Conservation (phyloP, 306 rosid genomes). For the Acacia acuminata region DNA sequence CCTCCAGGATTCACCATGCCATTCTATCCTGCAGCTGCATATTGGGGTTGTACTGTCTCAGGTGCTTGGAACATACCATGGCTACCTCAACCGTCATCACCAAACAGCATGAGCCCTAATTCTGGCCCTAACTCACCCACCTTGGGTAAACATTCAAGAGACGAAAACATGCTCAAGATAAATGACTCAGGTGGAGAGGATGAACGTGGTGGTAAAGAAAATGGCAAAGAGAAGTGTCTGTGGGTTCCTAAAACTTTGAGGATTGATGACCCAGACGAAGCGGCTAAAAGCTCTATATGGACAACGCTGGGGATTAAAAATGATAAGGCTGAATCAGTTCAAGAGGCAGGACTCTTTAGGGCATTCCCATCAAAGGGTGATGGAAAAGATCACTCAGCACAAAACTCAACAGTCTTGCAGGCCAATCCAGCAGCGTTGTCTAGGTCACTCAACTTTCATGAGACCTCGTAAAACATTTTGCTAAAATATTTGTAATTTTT, state of each 20-base stretch:
- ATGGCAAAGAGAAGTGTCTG: conserved; percentile 41
- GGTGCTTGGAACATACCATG: conserved; percentile 58
- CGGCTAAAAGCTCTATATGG: conserved; percentile 67
- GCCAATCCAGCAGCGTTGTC: conserved; percentile 94
- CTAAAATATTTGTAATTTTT: conserved; percentile 13
- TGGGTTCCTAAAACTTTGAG: conserved; percentile 70
- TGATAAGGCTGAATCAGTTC: conserved; percentile 43
- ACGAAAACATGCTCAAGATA: conserved; percentile 42
- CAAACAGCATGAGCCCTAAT: conserved; percentile 36
- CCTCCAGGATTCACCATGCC: conserved; percentile 62
- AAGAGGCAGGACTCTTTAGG: conserved; percentile 53
- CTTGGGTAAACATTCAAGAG: conserved; percentile 81
- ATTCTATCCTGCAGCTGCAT: conserved; percentile 58
- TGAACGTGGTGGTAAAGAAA: conserved; percentile 23
- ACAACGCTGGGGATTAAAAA: conserved; percentile 63
- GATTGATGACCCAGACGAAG: conserved; percentile 72
- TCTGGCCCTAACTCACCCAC: conserved; percentile 49
- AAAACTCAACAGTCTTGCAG: conserved; percentile 53
- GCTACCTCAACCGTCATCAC: conserved; percentile 46
- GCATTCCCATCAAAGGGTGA: conserved; percentile 51
- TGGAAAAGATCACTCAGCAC: conserved; percentile 30
- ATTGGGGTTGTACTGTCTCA: conserved; percentile 64
- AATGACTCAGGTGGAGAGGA: conserved; percentile 34
- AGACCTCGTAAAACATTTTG: conserved; percentile 37
- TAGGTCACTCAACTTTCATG: conserved; percentile 71